Conservation (phyloP, 1,139 yeast species). For the Scheffersomyces segobiensis region DNA sequence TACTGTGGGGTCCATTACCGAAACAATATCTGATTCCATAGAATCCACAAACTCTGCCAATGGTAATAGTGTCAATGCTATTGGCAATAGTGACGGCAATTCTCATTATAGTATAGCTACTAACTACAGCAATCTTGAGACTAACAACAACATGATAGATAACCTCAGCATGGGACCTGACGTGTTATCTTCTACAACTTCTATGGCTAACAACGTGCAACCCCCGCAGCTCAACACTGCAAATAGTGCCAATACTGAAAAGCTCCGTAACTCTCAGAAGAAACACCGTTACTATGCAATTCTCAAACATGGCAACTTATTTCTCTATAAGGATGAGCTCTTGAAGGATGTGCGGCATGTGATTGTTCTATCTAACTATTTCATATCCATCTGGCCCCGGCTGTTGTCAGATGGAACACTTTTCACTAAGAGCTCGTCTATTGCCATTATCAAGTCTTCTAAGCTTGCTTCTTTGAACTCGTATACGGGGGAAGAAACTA, state of each 20-base stretch:
- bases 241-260: conserved; percentile 5
- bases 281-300: conserved; percentile 69
- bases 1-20: neutral
- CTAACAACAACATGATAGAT: conserved; percentile 9
- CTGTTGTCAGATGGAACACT: conserved; percentile 68
- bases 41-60: neutral
- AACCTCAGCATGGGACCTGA: neutral
- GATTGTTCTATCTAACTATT: conserved; percentile 67
- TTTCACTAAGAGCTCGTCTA: conserved; percentile 77
- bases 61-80: neutral
- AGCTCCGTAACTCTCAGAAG: conserved; percentile 26
- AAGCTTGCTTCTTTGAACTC: conserved; percentile 2
- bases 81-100: neutral
- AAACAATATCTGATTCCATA: neutral
- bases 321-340: conserved; percentile 71
- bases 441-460: conserved; percentile 55
- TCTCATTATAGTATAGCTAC: neutral
- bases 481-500: conserved; percentile 1
- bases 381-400: conserved; percentile 88
- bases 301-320: conserved; percentile 80
- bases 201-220: neutral
- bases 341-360: conserved; percentile 75
- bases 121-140: conserved; percentile 6
- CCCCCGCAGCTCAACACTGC: neutral
- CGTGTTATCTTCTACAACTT: neutral